Percentiles rank a stretch among this genome's conserved stretches.
phyloP scores from a whole-genome alignment of 164 flowering plant genomes.

The Annona squamosa region DNA sequence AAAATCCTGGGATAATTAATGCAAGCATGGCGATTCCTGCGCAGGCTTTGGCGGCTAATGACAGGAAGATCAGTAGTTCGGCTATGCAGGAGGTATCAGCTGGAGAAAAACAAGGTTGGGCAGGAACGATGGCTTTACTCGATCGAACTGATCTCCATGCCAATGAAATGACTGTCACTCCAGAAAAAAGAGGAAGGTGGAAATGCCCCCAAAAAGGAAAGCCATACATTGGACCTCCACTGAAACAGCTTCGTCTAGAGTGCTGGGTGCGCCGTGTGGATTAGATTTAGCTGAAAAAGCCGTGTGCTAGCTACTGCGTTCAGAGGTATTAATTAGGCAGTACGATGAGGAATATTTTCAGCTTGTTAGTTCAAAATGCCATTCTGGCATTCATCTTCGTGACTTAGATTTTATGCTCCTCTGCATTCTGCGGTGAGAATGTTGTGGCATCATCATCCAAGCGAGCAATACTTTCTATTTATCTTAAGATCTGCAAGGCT shows the following conservation, averaged over 20 bases:
- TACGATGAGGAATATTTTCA: no score
- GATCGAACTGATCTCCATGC: slow-evolving; percentile 34
- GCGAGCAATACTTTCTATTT: no score
- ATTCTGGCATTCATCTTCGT: no score
- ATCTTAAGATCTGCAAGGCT: no score
- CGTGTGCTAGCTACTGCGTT: background rate
- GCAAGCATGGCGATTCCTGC: background rate
- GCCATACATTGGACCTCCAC: slow-evolving; percentile 52
- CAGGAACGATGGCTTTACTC: slow-evolving; percentile 23
- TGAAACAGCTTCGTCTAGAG: slow-evolving; percentile 76
- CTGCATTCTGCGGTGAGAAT: no score
- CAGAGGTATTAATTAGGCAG: no score
- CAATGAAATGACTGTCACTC: background rate
- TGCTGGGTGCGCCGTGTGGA: slow-evolving; percentile 47
- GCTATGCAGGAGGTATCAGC: background rate
- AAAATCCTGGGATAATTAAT: slow-evolving; percentile 9
- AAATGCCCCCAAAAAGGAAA: slow-evolving; percentile 62
- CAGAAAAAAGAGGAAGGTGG: slow-evolving; percentile 56
- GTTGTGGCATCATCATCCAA: no score
- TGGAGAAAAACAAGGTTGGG: background rate
- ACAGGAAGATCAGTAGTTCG: background rate
- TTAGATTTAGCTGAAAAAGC: background rate
- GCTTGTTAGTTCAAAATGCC: no score
- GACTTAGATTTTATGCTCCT: no score
- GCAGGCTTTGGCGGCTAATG: background rate